These are phyloP conservation scores for Zygotorulaspora sp. DNA, from an alignment of 805 yeast species.

Conservation along the genomic window DNA sequence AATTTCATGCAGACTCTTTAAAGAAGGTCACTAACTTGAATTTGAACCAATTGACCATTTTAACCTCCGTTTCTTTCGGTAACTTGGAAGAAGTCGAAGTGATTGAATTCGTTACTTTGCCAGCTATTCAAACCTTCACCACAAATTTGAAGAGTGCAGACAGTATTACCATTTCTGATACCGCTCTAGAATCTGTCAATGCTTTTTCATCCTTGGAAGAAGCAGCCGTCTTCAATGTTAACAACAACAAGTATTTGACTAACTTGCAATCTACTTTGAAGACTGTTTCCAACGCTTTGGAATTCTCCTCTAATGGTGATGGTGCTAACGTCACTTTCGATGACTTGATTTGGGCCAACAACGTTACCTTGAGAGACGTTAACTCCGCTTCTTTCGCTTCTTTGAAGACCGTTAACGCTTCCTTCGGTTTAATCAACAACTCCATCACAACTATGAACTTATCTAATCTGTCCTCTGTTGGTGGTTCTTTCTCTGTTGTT, in stretches of 20 bases:
- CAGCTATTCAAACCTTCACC: constrained; percentile 69
- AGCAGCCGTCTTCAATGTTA: constrained; percentile 64
- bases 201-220: constrained; percentile 50
- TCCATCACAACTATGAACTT: constrained; percentile 53
- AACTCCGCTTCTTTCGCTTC: constrained; percentile 63
- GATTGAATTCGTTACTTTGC: constrained; percentile 75
- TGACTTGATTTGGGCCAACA: constrained; percentile 77
- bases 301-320: constrained; percentile 82
- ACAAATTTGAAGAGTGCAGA: constrained; percentile 72
- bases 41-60: constrained; percentile 59
- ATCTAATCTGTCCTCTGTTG: constrained; percentile 55
- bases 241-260: constrained; percentile 82
- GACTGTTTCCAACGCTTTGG: constrained; percentile 67
- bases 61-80: constrained; percentile 69
- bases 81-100: constrained; percentile 76
- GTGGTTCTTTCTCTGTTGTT: constrained; percentile 74
- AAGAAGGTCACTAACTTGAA: constrained; percentile 69
- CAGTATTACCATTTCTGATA: constrained; percentile 66
- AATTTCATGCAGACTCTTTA: constrained; percentile 76
- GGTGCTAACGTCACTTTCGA: constrained; percentile 65
- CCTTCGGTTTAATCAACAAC: constrained; percentile 76
- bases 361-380: constrained; percentile 79
- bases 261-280: constrained; percentile 67
- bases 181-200: constrained; percentile 60
- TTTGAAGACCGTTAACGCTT: constrained; percentile 70